Evolutionary conservation across 2,329 filamentous ascomycete genomes (phyloP), one percentile per base, ranked within the genome.

Genomic region (Arthrobotrys musiformis): DNA sequence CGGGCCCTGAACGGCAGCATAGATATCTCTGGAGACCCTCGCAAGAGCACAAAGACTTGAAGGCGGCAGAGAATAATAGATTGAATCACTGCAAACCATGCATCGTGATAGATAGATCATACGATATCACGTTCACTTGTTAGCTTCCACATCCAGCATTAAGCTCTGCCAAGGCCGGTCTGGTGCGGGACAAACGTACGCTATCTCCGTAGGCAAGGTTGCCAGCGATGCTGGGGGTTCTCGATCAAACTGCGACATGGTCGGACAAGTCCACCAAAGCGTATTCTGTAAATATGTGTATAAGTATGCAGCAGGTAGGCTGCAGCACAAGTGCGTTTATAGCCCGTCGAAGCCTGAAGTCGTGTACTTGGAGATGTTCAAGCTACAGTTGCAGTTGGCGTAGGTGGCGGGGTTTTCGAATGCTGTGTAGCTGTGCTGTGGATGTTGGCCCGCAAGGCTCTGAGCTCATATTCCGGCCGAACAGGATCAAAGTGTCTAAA

Each of bases 201-300:
- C 79, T 74, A 80, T 80, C 70, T 80, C 79, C 17, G 79, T 80
- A 11, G 79, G 79, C 19, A 80, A 68, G 50, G 64, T 79, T 11
- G 67, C 69, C 60, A 80, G 60, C 35, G 79, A 79, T 6, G 79
- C 68, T 48, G 48, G 35, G 13, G 61, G 30, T 11, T 61, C 50
- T 26, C n/a, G 28, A 28, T 37, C 33, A 22, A 28, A 66, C 46
- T 48, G 28, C 2, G 66, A 77, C 73, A 77, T 77, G 11, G 13
- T 58, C n/a, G 33, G 19, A 61, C 11, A 2, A 8, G 11, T 22
- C 26, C 17, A 33, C 17, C n/a, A 13, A 33, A 11, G 35, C 11
- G 19, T 17, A n/a, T n/a, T 40, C 2, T 40, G n/a, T n/a, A n/a
- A n/a, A n/a, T n/a, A n/a, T n/a, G n/a, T n/a, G n/a, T n/a, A n/a